Evolutionary conservation across 2,329 filamentous ascomycete species (phyloP), one percentile per base, ranked within the genome.

Genomic region (Epicoccum nigrum): DNA sequence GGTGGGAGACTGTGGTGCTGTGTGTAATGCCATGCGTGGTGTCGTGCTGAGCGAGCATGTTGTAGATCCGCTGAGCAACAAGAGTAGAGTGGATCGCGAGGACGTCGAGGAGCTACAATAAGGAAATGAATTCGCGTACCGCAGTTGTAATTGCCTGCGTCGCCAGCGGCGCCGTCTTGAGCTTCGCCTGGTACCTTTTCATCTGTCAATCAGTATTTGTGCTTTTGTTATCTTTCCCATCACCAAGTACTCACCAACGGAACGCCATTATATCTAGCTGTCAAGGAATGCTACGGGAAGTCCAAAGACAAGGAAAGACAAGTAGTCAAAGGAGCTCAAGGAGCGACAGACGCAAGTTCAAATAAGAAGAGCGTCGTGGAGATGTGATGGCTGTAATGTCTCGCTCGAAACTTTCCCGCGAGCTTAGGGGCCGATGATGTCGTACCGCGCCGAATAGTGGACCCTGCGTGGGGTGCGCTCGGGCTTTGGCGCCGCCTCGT

Each of bases 101-200:
- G 19, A 23, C 9, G 17, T 9, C 11, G 9, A 21, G n/a, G 19
- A 44, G 28, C 15, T 13, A n/a, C 13, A 11, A 30, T n/a, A 13
- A n/a, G 28, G 28, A n/a, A 8, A 17, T 30, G 21, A 25, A 27
- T 15, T 34, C 27, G 37, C 61, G n/a, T 64, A 86, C 83, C 40
- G 90, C 89, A 31, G 93, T 97, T 49, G 92, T 96, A 65, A 96
- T 78, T 71, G 88, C 90, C 80, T 96, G 91, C 9, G 93, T 97
- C 68, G 97, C 84, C 64, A 97, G 80, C 54, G 93, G 93, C 69
- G 89, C 85, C 67, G 86, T 83, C 64, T 88, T 87, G 71, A 97
- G 81, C 74, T 85, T 89, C 69, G 85, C 81, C 77, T 95, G 91
- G 79, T 97, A 97, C 92, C 92, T 86, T 37, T 53, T 12, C 8